Evolutionary conservation across 164 flowering plant genomes (phyloP), one percentile per base, ranked within the genome.

Genomic region (Buxus sempervirens): DNA sequence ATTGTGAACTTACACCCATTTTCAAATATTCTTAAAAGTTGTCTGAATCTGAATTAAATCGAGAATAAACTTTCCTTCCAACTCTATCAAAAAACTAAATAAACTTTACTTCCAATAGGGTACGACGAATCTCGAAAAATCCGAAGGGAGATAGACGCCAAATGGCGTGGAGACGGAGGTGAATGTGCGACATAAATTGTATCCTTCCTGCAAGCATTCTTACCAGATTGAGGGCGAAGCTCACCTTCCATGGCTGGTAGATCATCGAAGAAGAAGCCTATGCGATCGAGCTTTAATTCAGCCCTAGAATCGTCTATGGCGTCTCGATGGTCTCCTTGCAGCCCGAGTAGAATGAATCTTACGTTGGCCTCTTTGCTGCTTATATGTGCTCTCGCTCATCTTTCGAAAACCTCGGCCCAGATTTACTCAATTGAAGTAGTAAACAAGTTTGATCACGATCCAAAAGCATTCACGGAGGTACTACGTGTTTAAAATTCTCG

Each of bases 381-480:
- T 9, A 4, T 62, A 1, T 69, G 48, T 16, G 54, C 68, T 2
- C 0, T 76, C 26, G 32, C 76, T 54, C 7, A 67, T n/a, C 24
- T 74, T 0, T 65, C 63, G 24, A 32, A 27, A 22, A 54, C 26
- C 9, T 42, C 66, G 4, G 16, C 72, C 48, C 66, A 63, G 9
- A 25, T 82, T 62, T 76, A 70, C 53, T 62, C 78, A 0, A 60
- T 79, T 67, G 78, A 79, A 75, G 86, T 90, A 0, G 82, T 91
- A 72, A 83, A 84, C 15, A 88, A 88, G 77, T 91, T 86, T 51
- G 93, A 86, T 65, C 97, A 91, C 66, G 97, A 91, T 74, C 87
- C 86, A 5, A 5, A 66, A 20, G 96, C 97, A 22, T 91, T 89
- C 70, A 91, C 97, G 23, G 89, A 91, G 96, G 97, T 91, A 75